These are phyloP conservation scores for Scenedesmus sp. DNA, from an alignment of 163 green algal species.

Conservation along the genomic window DNA sequence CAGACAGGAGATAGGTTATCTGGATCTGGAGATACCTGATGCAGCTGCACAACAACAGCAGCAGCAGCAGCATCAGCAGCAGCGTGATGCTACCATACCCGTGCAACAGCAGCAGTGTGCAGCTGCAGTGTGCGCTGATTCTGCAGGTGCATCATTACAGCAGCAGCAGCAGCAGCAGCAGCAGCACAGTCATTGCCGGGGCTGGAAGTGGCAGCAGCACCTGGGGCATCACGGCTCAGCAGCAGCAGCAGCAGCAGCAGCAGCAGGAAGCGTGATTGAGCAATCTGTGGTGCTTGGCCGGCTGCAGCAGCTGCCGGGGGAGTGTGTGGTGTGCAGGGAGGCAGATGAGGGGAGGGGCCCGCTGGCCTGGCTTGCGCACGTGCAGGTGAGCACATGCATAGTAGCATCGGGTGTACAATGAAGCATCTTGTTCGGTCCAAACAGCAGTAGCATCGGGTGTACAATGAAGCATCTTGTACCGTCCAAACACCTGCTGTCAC, in stretches of 20 bases:
- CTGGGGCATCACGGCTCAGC: neutral
- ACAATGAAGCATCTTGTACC: no score
- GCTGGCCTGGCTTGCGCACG: conserved; percentile 23
- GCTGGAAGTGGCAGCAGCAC: neutral
- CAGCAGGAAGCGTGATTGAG: neutral
- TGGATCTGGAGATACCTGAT: neutral
- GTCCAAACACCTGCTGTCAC: no score
- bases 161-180: conserved; percentile 1
- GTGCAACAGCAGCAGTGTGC: neutral
- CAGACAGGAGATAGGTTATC: no score
- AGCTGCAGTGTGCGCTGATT: neutral
- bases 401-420: no score
- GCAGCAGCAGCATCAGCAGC: neutral
- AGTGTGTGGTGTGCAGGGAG: conserved; percentile 47
- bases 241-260: conserved; percentile 21
- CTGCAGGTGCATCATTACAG: neutral
- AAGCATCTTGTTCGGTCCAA: no score
- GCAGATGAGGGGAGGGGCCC: neutral
- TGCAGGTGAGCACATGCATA: neutral
- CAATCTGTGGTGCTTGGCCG: neutral
- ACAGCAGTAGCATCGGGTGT: no score
- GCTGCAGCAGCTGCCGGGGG: neutral
- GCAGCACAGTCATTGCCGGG: neutral
- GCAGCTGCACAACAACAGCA: neutral
- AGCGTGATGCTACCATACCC: neutral